Evolutionary conservation across 805 yeast genomes (phyloP).

Genomic region (Candida vaughaniae): DNA sequence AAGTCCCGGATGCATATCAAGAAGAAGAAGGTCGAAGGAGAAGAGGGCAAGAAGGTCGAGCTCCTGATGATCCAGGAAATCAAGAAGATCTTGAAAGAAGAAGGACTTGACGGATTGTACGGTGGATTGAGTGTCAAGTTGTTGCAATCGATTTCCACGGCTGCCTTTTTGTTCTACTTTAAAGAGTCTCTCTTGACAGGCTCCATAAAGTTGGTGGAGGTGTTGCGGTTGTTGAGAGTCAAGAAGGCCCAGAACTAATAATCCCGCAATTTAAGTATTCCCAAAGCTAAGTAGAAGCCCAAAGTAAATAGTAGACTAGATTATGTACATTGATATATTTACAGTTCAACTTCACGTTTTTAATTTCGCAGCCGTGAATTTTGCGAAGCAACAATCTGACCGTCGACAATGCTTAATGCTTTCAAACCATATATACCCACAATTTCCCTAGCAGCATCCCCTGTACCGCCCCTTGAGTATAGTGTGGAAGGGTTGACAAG

Average conservation of each 20-base stretch:
- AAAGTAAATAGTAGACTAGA: too few relatives aligned
- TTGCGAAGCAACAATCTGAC: too few relatives aligned
- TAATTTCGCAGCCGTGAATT: too few relatives aligned
- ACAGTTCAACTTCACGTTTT: background rate
- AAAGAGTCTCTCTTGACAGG: constrained; percentile 77
- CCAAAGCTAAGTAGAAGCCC: too few relatives aligned
- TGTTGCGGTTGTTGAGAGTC: constrained; percentile 30
- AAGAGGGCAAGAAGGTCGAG: constrained; percentile 9
- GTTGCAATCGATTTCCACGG: constrained; percentile 79
- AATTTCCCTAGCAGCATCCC: constrained; percentile 1
- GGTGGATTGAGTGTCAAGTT: constrained; percentile 80
- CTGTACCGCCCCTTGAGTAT: background rate
- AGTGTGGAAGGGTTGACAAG: constrained; percentile 29
- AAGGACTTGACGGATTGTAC: constrained; percentile 77
- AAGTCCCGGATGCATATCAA: constrained; percentile 83
- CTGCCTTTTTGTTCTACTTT: constrained; percentile 87
- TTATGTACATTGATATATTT: background rate
- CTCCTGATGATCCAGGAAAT: constrained; percentile 51
- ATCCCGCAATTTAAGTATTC: too few relatives aligned
- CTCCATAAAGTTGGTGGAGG: constrained; percentile 52
- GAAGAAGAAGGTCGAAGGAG: constrained; percentile 32
- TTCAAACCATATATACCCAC: constrained; percentile 9
- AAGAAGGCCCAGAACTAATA: background rate
- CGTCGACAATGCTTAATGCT: constrained; percentile 9
- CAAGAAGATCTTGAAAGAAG: constrained; percentile 58